A percentile compares a stretch with the other conserved stretches of the same genome.
phyloP scores from a whole-genome alignment of 2,329 filamentous ascomycete genomes.

The Cladosporium sp. region DNA sequence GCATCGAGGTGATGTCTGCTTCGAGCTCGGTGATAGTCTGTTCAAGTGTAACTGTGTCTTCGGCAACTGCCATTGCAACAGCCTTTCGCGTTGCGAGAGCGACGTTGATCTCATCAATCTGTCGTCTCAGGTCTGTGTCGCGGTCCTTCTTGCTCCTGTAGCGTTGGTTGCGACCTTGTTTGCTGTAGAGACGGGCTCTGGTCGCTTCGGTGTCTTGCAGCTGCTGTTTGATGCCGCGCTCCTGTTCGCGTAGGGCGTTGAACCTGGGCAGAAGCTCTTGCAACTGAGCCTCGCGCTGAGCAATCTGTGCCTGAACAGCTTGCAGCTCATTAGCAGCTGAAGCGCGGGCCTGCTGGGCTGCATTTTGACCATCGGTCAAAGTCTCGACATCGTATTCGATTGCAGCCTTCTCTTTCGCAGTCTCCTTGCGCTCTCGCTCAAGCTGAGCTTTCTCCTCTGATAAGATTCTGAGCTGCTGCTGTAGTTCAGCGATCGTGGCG shows the following conservation, averaged over 20 bases:
- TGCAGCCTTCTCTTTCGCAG: slow-evolving; percentile 76
- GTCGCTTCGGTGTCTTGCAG: slow-evolving; percentile 75
- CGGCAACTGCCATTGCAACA: slow-evolving; percentile 78
- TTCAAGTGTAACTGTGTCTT: slow-evolving; percentile 75
- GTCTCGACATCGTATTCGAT: slow-evolving; percentile 81
- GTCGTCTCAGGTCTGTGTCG: slow-evolving; percentile 75
- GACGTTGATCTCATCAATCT: slow-evolving; percentile 77
- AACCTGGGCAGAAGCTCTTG: slow-evolving; percentile 74
- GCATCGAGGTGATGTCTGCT: slow-evolving; percentile 67
- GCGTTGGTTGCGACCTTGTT: slow-evolving; percentile 83
- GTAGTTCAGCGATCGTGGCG: slow-evolving; percentile 73
- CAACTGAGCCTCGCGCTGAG: slow-evolving; percentile 74
- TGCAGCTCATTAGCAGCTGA: slow-evolving; percentile 72
- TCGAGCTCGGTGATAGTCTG: slow-evolving; percentile 71
- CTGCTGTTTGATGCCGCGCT: slow-evolving; percentile 67
- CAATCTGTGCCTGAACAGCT: slow-evolving; percentile 71
- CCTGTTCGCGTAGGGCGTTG: slow-evolving; percentile 69
- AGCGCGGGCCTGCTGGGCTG: slow-evolving; percentile 69
- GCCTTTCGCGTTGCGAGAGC: slow-evolving; percentile 79
- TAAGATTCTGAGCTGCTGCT: slow-evolving; percentile 80
- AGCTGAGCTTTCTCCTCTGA: slow-evolving; percentile 82
- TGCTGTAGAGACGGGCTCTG: slow-evolving; percentile 79
- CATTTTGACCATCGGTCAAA: slow-evolving; percentile 77
- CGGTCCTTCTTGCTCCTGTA: slow-evolving; percentile 88
- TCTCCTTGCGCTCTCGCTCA: slow-evolving; percentile 84